Evolutionary conservation across 441 rosid genomes (phyloP), one percentile per base, ranked within the genome.

Genomic region (Croton laevigatus): DNA sequence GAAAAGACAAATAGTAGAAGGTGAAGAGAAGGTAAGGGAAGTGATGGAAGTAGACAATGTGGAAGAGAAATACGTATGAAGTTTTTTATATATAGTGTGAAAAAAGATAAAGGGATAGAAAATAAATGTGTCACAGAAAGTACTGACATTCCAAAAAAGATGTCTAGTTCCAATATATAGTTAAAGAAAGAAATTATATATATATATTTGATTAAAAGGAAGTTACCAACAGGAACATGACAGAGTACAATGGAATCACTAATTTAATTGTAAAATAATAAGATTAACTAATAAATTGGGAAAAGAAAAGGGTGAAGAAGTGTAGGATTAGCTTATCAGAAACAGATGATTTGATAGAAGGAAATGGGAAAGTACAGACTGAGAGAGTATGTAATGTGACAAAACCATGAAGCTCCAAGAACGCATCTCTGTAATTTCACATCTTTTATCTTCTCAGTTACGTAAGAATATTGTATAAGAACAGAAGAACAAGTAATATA

Each of bases 401-500:
- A 36, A 57, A 72, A 77, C 81, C 68, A 65, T 38, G 8, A n/a
- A n/a, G n/a, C n/a, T n/a, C n/a, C n/a, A n/a, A n/a, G n/a, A n/a
- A n/a, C n/a, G n/a, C n/a, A n/a, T 52, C 60, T 72, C 51, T 16
- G 9, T 44, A 78, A 74, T 82, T 64, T 68, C 83, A 69, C 77
- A 67, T 83, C 83, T 83, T 75, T 85, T 81, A 71, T 76, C 87
- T 32, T 73, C 81, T 83, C 68, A 62, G 61, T 71, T 78, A 85
- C 87, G 81, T 74, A 74, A 81, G n/a, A n/a, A n/a, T n/a, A 70
- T 65, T 63, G 10, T 71, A 78, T 70, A 70, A 70, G 37, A 72
- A 74, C 71, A 48, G 66, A 40, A 45, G n/a, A n/a, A n/a, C n/a
- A n/a, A n/a, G n/a, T n/a, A n/a, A n/a, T n/a, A n/a, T n/a, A n/a